Evolutionary conservation across 1,139 yeast genomes (phyloP).

Genomic region (Blastobotrys buckinghamii): DNA sequence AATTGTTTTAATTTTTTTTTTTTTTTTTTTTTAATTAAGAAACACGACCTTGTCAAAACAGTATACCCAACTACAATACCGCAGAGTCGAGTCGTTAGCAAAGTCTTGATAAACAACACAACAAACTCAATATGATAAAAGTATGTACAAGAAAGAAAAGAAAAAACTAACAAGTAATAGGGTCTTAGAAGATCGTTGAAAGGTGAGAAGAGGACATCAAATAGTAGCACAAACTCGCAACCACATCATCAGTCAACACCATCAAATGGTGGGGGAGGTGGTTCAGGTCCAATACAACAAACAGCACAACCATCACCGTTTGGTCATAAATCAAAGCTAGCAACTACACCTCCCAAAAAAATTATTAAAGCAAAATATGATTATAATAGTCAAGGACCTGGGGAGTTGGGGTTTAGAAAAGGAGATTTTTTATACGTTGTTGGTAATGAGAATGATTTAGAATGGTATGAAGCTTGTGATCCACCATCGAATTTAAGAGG

Average conservation of each 20-base stretch:
- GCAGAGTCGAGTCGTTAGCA: too few species aligned
- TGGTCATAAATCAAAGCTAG: slow-evolving; percentile 19
- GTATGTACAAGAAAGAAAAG: not conserved
- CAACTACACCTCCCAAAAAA: slow-evolving; percentile 52
- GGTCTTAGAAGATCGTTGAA: slow-evolving; percentile 34
- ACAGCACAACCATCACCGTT: not conserved
- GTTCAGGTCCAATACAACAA: not conserved
- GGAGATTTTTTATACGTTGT: slow-evolving; percentile 90
- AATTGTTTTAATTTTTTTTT: too few species aligned
- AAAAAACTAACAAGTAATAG: slow-evolving; percentile 15
- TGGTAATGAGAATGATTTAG: slow-evolving; percentile 53
- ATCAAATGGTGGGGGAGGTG: not conserved
- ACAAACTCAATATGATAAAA: not conserved
- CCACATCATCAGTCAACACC: not conserved
- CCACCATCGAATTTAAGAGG: slow-evolving; percentile 76
- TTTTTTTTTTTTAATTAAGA: too few species aligned
- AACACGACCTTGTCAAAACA: too few species aligned
- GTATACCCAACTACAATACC: too few species aligned
- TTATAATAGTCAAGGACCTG: slow-evolving; percentile 74
- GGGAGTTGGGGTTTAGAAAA: slow-evolving; percentile 67
- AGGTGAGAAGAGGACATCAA: slow-evolving; percentile 31
- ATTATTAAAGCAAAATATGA: slow-evolving; percentile 80
- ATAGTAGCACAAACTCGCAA: slow-evolving; percentile 13
- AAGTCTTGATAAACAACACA: too few species aligned
- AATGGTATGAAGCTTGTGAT: slow-evolving; percentile 87